These are phyloP conservation scores for Aspergillus cejpii DNA, from an alignment of 2,329 filamentous ascomycete species.

Conservation along the genomic window DNA sequence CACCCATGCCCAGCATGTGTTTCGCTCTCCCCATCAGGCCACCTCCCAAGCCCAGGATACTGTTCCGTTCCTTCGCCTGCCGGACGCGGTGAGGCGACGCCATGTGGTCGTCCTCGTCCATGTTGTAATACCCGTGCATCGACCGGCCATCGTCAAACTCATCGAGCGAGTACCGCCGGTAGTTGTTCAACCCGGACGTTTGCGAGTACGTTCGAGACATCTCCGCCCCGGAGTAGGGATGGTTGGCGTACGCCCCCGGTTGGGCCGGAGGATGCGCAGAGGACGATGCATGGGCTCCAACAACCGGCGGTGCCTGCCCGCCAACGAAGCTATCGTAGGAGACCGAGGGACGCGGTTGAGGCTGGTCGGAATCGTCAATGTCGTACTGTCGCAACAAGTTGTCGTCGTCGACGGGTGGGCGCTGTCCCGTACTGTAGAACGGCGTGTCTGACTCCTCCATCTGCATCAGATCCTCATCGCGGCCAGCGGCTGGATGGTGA, in stretches of 20 bases:
- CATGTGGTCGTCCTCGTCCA: conserved; percentile 54
- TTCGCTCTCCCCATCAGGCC: conserved; percentile 82
- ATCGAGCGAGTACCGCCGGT: conserved; percentile 83
- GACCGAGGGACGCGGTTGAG: conserved; percentile 68
- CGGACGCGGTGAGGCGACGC: conserved; percentile 43
- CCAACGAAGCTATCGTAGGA: conserved; percentile 96
- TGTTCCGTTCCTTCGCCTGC: conserved; percentile 72
- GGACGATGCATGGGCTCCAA: conserved; percentile 43
- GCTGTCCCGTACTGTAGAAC: conserved; percentile 65
- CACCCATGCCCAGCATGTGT: conserved; percentile 80
- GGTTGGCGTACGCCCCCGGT: conserved; percentile 32
- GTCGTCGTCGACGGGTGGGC: conserved; percentile 73
- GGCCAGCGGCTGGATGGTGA: conserved; percentile 41
- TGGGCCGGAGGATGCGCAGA: conserved; percentile 23
- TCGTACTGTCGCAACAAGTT: conserved; percentile 69
- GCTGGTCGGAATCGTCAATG: conserved; percentile 58
- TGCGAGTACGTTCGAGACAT: conserved; percentile 57
- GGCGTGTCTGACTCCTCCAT: conserved; percentile 35
- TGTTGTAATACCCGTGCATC: conserved; percentile 63
- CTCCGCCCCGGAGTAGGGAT: conserved; percentile 33
- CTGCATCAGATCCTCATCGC: conserved; percentile 41
- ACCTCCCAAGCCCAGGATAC: conserved; percentile 77
- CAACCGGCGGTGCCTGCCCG: conserved; percentile 47
- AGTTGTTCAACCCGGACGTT: conserved; percentile 76
- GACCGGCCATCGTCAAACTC: conserved; percentile 75